Percentiles rank a stretch among this genome's conserved stretches.
phyloP scores from a whole-genome alignment of 2,329 filamentous ascomycete genomes.

The Lasiodiplodia gonubiensis region DNA sequence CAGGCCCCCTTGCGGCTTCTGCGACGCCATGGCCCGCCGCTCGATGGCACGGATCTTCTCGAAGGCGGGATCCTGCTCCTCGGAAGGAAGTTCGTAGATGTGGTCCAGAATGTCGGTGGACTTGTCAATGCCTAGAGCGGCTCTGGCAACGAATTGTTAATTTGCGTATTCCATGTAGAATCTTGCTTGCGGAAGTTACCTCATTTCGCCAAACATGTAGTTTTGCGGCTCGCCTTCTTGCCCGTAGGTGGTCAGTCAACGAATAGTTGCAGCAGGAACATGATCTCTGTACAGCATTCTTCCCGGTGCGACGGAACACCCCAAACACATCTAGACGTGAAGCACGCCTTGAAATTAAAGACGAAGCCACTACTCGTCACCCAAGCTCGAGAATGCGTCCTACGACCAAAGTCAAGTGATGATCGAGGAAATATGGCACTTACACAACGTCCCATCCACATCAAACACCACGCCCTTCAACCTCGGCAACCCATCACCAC shows the following conservation, averaged over 20 bases:
- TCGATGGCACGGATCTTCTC: conserved; percentile 80
- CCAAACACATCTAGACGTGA: too few species aligned
- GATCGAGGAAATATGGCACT: conserved; percentile 42
- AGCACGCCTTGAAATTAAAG: not conserved
- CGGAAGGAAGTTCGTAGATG: conserved; percentile 72
- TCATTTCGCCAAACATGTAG: conserved; percentile 95
- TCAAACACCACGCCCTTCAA: conserved; percentile 78
- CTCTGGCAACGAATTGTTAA: conserved; percentile 41
- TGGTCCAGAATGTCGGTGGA: conserved; percentile 85
- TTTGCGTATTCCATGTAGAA: not conserved
- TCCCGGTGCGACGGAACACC: too few species aligned
- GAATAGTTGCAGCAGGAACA: not conserved
- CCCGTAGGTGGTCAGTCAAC: not conserved
- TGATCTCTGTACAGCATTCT: too few species aligned
- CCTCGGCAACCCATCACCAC: conserved; percentile 43
- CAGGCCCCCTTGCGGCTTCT: conserved; percentile 83
- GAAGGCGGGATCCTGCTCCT: conserved; percentile 67
- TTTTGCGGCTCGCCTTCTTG: conserved; percentile 79
- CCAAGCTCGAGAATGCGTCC: not conserved
- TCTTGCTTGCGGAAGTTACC: conserved; percentile 44
- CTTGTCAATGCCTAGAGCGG: conserved; percentile 73
- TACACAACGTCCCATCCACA: conserved; percentile 93
- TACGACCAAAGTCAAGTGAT: not conserved
- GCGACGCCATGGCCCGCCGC: conserved; percentile 76
- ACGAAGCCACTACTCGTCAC: not conserved